Base-by-base conservation (phyloP, 2,329 filamentous ascomycete species). In the Zymoseptoria passerinii region DNA sequence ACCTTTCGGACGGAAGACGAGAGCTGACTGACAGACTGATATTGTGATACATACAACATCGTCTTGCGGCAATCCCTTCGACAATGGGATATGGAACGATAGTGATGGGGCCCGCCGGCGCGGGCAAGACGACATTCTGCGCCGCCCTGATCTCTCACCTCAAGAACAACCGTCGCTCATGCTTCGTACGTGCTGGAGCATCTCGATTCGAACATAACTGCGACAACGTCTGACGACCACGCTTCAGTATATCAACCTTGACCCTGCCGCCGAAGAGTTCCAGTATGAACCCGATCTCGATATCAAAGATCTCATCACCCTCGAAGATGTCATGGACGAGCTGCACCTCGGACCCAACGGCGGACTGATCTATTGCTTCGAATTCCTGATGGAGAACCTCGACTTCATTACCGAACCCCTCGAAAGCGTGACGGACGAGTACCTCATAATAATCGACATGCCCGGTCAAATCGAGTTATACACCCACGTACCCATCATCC, bases 401-500 rank as follows among this genome's bases (percentile, higher is more conserved):
- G 91, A 96, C 76, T 96, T 94, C 75, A 78, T 96, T 53, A 89
- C 88, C 52, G 88, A 95, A 63, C 85, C 88, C 18, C 84, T 96
- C 57, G 90, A 95, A 67, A 83, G 85, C 49, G 80, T 95, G 58
- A 92, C 90, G 8, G 94, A 99, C 68, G 94, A 97, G 69, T 96
- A 96, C 74, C 83, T 99, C 63, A 95, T 97, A 74, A 89, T 99
- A 63, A 91, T 99, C 76, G 94, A 99, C 76, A 96, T 97, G 89
- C 94, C 94, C 0, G 94, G 94, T 58, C 94, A 99, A 78, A 97
- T 99, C 74, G 94, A 99, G 77, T 84, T 99, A 13, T 99, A 97
- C 77, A 97, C 92, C 2, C 94, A 99, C 73, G 89, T 97, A 35
- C 94, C 94, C 48, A 88, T 99, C 65, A 79, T 99, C 29, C 94